Percentiles rank a stretch among this genome's conserved stretches.
Evolutionary conservation across 306 rosid genomes (phyloP).

Genomic region (Acacia melanoxylon): DNA sequence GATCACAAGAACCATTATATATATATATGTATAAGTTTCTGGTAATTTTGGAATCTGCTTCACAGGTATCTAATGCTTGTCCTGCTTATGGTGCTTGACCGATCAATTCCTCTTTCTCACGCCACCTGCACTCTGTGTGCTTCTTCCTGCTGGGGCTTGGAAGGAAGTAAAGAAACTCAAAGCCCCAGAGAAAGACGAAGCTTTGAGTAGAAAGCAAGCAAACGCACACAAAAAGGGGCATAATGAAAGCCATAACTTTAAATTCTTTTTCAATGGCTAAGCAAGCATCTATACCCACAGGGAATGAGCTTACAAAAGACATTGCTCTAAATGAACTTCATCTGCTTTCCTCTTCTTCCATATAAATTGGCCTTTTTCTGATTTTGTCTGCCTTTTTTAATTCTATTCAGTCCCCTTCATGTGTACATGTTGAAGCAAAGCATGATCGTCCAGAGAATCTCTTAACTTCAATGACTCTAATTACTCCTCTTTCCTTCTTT

Average conservation of each 20-base stretch:
- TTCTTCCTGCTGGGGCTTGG: constrained; percentile 24
- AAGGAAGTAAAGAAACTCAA: not conserved
- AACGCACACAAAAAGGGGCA: constrained; percentile 40
- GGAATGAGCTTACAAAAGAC: constrained; percentile 38
- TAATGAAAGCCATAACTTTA: constrained; percentile 40
- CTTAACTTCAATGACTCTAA: constrained; percentile 30
- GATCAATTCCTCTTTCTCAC: constrained; percentile 40
- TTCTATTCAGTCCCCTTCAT: constrained; percentile 58
- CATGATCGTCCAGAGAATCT: constrained; percentile 60
- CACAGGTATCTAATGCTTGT: constrained; percentile 13
- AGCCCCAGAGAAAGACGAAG: constrained; percentile 18
- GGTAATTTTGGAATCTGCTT: constrained; percentile 22
- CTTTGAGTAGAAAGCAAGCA: constrained; percentile 91
- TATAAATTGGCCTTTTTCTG: constrained; percentile 29
- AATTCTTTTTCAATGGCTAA: constrained; percentile 57
- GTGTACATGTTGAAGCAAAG: constrained; percentile 44
- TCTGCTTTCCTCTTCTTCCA: constrained; percentile 13
- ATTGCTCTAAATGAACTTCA: constrained; percentile 25
- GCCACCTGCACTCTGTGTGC: constrained; percentile 33
- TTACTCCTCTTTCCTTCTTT: constrained; percentile 27
- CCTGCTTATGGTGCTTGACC: not conserved
- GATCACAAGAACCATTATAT: constrained; percentile 6
- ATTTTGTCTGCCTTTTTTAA: not conserved
- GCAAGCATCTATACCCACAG: constrained; percentile 85
- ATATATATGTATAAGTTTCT: not conserved